phyloP scores from a whole-genome alignment of 2,329 filamentous ascomycete species.

The Penicillium sp. region DNA sequence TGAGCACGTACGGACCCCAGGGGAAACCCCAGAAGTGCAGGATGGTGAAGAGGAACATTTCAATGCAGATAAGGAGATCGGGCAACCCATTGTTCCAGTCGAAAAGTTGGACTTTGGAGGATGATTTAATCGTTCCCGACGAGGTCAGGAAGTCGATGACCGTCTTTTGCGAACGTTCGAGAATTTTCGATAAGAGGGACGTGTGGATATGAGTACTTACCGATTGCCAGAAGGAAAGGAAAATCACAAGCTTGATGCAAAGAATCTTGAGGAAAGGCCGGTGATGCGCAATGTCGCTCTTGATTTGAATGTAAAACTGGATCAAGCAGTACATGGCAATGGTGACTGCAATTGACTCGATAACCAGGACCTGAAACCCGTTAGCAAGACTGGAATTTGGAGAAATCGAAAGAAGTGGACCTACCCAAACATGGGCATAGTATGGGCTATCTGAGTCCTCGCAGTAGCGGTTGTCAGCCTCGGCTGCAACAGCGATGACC shows the following conservation, averaged over 20 bases:
- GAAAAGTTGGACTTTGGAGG: conserved; percentile 60
- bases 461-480: conserved; percentile 57
- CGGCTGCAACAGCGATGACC: conserved; percentile 5
- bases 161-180: conserved; percentile 27
- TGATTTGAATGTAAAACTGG: conserved; percentile 75
- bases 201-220: background rate
- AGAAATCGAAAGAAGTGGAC: conserved; percentile 27
- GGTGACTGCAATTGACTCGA: conserved; percentile 67
- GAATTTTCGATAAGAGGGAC: background rate
- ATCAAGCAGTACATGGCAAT: conserved; percentile 79
- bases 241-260: conserved; percentile 83
- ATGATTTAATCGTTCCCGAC: conserved; percentile 60
- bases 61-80: conserved; percentile 69
- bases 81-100: conserved; percentile 76
- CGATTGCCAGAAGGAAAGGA: conserved; percentile 78
- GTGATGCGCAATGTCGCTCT: conserved; percentile 62
- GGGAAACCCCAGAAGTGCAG: conserved; percentile 76
- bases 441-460: conserved; percentile 70
- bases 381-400: background rate
- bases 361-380: conserved; percentile 53
- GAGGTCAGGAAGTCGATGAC: conserved; percentile 59
- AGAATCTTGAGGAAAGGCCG: conserved; percentile 71
- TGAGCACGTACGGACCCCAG: conserved; percentile 61
- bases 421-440: conserved; percentile 73
- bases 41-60: conserved; percentile 75